These are phyloP conservation scores for Paecilomyces sp. DNA, from an alignment of 2,329 filamentous ascomycete genomes.

Conservation along the genomic window DNA sequence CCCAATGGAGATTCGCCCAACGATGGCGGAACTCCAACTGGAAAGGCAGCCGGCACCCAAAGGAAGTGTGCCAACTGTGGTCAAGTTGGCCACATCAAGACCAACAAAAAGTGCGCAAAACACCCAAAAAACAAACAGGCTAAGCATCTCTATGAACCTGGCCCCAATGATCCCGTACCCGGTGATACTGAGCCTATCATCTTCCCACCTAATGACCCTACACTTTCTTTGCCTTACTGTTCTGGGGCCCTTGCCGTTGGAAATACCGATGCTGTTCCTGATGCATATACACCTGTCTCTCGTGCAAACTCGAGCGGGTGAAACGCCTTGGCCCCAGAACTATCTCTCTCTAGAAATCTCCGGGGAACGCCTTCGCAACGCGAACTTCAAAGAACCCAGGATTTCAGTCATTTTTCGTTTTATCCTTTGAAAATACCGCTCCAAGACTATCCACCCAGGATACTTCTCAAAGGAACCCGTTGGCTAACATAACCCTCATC, in stretches of 20 bases:
- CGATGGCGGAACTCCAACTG: conserved; percentile 40
- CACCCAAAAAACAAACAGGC: conserved; percentile 5
- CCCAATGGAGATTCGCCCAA: conserved; percentile 39
- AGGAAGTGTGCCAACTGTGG: conserved; percentile 98
- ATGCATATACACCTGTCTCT: not conserved
- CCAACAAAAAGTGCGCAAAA: conserved; percentile 78
- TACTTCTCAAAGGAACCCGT: conserved; percentile 1
- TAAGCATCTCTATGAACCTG: conserved; percentile 12
- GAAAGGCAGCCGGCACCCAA: conserved; percentile 60
- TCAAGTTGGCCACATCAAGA: conserved; percentile 95
- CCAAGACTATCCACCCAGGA: not conserved
- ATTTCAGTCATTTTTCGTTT: not conserved
- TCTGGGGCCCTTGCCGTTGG: not conserved
- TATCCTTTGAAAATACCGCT: not conserved
- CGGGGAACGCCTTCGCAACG: not conserved
- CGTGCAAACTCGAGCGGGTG: not conserved
- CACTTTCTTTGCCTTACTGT: not conserved
- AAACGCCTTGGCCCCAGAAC: not conserved
- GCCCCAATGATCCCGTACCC: not conserved
- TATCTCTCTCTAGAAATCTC: not conserved
- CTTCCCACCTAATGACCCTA: not conserved
- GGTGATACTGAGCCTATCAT: not conserved
- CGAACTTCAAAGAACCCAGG: not conserved
- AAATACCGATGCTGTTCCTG: not conserved
- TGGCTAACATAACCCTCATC: conserved; percentile 9